A percentile compares a stretch with the other conserved stretches of the same genome.
These are phyloP conservation scores for Candida tropicalis DNA, from an alignment of 1,139 yeast genomes.

Conservation along the genomic window DNA sequence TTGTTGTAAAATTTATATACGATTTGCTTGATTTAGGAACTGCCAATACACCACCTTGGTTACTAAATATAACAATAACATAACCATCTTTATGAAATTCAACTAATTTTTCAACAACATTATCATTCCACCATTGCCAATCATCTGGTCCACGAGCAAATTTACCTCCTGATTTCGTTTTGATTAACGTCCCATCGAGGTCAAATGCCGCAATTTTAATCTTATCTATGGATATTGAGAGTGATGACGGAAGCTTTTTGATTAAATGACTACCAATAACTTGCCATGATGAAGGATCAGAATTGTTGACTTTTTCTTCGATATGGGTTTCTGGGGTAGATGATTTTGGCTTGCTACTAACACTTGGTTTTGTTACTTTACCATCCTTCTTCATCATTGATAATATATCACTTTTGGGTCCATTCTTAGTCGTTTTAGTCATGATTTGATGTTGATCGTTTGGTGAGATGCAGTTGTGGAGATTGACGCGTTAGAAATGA, in stretches of 20 bases:
- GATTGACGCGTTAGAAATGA: background rate
- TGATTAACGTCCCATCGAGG: slow-evolving; percentile 70
- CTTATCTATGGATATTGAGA: slow-evolving; percentile 2
- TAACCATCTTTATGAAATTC: slow-evolving; percentile 27
- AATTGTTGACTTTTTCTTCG: slow-evolving; percentile 3
- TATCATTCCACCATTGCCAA: slow-evolving; percentile 63
- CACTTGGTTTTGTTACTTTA: slow-evolving; percentile 1
- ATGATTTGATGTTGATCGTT: background rate
- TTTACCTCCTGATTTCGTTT: slow-evolving; percentile 57
- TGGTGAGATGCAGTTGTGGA: background rate
- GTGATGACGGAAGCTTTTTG: slow-evolving; percentile 28
- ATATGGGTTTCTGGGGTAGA: slow-evolving; percentile 3
- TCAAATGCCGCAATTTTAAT: slow-evolving; percentile 70
- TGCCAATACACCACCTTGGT: slow-evolving; percentile 73
- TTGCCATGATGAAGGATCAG: slow-evolving; percentile 24
- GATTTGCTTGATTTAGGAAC: slow-evolving; percentile 48
- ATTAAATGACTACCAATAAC: slow-evolving; percentile 39
- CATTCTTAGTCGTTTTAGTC: background rate
- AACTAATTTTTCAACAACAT: slow-evolving; percentile 31
- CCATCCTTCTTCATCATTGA: slow-evolving; percentile 7
- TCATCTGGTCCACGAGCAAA: slow-evolving; percentile 62
- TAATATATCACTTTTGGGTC: slow-evolving; percentile 7
- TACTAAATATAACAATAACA: slow-evolving; percentile 72
- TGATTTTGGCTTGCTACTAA: background rate
- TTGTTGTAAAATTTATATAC: slow-evolving; percentile 45